Evolutionary conservation across 768 basidiomycete species (phyloP).

Genomic region (Tephrocybe rancida): DNA sequence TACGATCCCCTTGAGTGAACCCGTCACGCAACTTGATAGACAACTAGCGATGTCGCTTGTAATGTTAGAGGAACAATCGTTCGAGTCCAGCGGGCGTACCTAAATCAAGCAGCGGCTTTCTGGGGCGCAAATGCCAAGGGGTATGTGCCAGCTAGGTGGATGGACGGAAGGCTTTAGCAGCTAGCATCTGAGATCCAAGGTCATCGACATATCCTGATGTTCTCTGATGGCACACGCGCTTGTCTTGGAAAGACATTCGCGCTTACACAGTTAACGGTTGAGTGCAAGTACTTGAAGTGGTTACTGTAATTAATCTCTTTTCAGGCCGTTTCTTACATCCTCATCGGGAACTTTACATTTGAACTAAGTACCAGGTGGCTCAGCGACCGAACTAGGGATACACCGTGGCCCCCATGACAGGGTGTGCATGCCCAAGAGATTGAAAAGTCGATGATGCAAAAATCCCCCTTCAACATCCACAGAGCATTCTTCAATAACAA

Average conservation of each 20-base stretch:
- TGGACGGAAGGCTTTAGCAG: conserved; percentile 21
- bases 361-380: conserved; percentile 36
- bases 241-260: conserved; percentile 47
- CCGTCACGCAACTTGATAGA: conserved; percentile 20
- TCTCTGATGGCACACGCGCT: conserved; percentile 42
- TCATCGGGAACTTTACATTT: conserved; percentile 42
- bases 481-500: too few relatives aligned
- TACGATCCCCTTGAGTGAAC: neutral
- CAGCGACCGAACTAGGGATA: conserved; percentile 30
- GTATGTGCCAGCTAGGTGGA: conserved; percentile 48
- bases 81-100: conserved; percentile 33
- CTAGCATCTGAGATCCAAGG: conserved; percentile 35
- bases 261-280: conserved; percentile 41
- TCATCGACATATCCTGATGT: conserved; percentile 41
- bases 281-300: conserved; percentile 22
- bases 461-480: too few relatives aligned
- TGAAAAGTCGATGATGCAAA: too few relatives aligned
- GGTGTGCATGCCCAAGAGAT: too few relatives aligned
- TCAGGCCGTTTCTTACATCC: too few relatives aligned
- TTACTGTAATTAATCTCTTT: too few relatives aligned
- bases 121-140: conserved; percentile 48
- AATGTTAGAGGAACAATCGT: conserved; percentile 38
- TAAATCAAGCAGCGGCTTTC: conserved; percentile 39
- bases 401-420: conserved; percentile 28
- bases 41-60: conserved; percentile 27